phyloP scores from a whole-genome alignment of 345 rosid species.

The Eucalyptus sp. region DNA sequence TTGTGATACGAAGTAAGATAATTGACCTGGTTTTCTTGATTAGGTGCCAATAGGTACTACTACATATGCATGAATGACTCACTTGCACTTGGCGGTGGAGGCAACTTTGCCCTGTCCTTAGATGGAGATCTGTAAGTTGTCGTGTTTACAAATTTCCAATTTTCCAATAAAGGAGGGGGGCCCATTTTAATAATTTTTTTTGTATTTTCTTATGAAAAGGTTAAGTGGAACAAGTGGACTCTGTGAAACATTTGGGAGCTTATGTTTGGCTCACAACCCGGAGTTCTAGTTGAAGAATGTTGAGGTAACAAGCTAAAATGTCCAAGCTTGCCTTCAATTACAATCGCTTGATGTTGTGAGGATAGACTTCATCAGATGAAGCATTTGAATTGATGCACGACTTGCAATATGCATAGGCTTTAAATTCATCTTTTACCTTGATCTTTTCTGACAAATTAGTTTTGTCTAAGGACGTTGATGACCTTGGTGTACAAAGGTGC shows the following conservation, averaged over 20 bases:
- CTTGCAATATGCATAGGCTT: background rate
- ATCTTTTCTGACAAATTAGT: background rate
- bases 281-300: slow-evolving; percentile 69
- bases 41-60: slow-evolving; percentile 91
- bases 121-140: slow-evolving; percentile 81
- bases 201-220: slow-evolving; percentile 20
- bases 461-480: background rate
- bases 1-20: background rate
- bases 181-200: background rate
- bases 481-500: background rate
- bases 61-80: slow-evolving; percentile 74
- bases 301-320: slow-evolving; percentile 40
- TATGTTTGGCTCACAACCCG: slow-evolving; percentile 57
- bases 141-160: background rate
- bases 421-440: background rate
- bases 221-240: slow-evolving; percentile 83
- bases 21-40: background rate
- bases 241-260: slow-evolving; percentile 70
- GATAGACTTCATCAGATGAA: background rate
- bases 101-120: slow-evolving; percentile 66
- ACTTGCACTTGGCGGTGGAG: slow-evolving; percentile 84
- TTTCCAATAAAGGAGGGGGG: background rate
- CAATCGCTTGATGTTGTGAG: background rate
- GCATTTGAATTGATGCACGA: background rate
- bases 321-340: background rate